A percentile compares a stretch with the other conserved stretches of the same genome.
Evolutionary conservation across 73 alveolate species (phyloP).

Genomic region (Uronychia setigera): DNA sequence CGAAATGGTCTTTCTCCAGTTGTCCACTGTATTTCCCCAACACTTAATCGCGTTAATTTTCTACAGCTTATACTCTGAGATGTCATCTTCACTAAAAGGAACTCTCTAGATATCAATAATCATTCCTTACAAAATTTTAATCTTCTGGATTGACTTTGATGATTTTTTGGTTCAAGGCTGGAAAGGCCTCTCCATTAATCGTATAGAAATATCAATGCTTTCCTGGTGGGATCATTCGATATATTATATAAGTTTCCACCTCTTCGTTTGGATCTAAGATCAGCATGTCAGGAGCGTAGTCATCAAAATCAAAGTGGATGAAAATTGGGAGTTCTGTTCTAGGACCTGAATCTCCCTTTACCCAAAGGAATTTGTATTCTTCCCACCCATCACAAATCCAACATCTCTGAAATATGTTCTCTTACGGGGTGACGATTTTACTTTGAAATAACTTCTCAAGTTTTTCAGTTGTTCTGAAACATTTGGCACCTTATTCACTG

Average conservation of each 20-base stretch:
- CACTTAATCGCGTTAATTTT: neutral
- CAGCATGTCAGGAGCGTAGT: conserved; percentile 50
- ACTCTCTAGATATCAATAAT: neutral
- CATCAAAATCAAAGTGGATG: conserved; percentile 59
- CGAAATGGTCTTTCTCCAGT: neutral
- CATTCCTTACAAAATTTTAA: neutral
- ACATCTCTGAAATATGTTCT: conserved; percentile 21
- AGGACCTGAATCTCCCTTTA: conserved; percentile 23
- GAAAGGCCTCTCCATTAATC: conserved; percentile 25
- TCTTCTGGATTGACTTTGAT: conserved; percentile 12
- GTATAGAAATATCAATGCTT: conserved; percentile 29
- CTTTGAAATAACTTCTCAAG: neutral
- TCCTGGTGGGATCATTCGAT: conserved; percentile 58
- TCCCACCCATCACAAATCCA: conserved; percentile 75
- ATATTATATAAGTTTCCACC: neutral
- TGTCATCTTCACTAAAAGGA: neutral
- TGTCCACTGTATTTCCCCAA: neutral
- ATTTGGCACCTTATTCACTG: neutral
- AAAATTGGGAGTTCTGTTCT: conserved; percentile 26
- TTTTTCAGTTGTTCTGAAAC: neutral
- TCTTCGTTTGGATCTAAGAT: conserved; percentile 5
- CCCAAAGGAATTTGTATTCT: conserved; percentile 37
- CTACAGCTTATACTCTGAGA: neutral
- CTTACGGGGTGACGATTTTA: neutral
- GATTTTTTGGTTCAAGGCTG: neutral